A percentile compares a stretch with the other conserved stretches of the same genome.
Evolutionary conservation across 176 grass and related monocot genomes (phyloP).

Genomic region (Tillandsia fasciculata): DNA sequence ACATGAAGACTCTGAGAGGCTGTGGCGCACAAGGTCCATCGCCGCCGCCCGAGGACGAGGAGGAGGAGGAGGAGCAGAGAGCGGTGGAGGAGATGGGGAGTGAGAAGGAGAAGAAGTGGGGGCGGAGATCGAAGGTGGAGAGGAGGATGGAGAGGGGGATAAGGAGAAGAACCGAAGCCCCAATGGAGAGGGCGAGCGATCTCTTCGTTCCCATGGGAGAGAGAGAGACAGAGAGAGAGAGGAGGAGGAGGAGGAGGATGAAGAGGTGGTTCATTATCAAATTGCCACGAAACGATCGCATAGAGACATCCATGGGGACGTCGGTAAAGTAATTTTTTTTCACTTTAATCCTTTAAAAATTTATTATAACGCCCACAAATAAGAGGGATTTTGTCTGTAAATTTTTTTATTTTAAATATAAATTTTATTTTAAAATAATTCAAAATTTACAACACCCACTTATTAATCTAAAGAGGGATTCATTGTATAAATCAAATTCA

Average conservation of each 20-base stretch:
- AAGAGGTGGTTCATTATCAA: conserved; percentile 19
- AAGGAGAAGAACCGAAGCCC: conserved; percentile 39
- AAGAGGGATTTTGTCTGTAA: no score
- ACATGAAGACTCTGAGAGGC: conserved; percentile 65
- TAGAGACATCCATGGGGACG: not conserved
- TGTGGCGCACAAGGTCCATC: not conserved
- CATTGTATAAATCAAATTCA: no score
- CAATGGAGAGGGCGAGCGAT: conserved; percentile 30
- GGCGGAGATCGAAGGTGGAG: conserved; percentile 34
- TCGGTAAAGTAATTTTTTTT: no score
- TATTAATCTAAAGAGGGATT: no score
- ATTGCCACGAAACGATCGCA: not conserved
- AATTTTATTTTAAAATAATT: no score
- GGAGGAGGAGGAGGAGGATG: not conserved
- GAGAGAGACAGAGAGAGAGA: conserved; percentile 1
- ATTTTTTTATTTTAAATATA: no score
- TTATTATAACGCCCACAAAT: no score
- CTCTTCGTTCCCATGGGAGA: conserved; percentile 26
- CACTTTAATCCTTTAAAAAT: no score
- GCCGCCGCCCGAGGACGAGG: not conserved
- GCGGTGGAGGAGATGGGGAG: conserved; percentile 7
- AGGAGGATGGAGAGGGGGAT: conserved; percentile 31
- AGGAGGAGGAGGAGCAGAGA: conserved; percentile 16
- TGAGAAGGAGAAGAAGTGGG: conserved; percentile 31
- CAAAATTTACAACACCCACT: no score